Conservation (phyloP, 306 rosid genomes). For the Vigna trinervia region DNA sequence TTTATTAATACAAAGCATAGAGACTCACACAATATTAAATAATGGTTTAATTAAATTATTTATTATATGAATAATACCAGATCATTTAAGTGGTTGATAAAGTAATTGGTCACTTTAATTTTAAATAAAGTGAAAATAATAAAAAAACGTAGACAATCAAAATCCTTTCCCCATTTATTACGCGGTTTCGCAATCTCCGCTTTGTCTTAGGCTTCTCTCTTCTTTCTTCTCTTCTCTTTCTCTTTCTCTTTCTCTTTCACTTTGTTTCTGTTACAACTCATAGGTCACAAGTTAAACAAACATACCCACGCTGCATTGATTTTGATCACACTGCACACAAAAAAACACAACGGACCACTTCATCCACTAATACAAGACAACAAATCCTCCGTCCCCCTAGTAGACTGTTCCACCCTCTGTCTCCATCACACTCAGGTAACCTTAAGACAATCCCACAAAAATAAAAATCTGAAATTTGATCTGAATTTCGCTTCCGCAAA, state of each 20-base stretch:
- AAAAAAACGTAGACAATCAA: not conserved
- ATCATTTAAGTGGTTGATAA: no score
- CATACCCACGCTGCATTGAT: not conserved
- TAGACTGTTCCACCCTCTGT: conserved; percentile 1
- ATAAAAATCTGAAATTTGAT: not conserved
- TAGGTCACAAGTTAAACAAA: no score
- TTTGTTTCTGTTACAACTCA: not conserved
- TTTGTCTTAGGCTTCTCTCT: not conserved
- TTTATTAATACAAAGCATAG: no score
- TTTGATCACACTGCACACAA: not conserved
- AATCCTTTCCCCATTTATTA: conserved; percentile 29
- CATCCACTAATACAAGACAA: not conserved
- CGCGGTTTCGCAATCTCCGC: conserved; percentile 48
- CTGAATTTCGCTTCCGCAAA: not conserved
- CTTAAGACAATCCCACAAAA: not conserved
- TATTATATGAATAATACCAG: no score
- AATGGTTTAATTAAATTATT: no score
- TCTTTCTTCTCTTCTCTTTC: not conserved
- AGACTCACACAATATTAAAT: no score
- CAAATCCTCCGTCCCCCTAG: conserved; percentile 39
- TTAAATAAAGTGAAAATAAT: not conserved
- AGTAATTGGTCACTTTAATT: no score
- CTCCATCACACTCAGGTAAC: not conserved
- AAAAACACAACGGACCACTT: not conserved
- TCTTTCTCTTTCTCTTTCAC: not conserved